A percentile compares a stretch with the other conserved stretches of the same genome.
Conservation (phyloP, 1,284 basidiomycete genomes). For the Boletus sp. region DNA sequence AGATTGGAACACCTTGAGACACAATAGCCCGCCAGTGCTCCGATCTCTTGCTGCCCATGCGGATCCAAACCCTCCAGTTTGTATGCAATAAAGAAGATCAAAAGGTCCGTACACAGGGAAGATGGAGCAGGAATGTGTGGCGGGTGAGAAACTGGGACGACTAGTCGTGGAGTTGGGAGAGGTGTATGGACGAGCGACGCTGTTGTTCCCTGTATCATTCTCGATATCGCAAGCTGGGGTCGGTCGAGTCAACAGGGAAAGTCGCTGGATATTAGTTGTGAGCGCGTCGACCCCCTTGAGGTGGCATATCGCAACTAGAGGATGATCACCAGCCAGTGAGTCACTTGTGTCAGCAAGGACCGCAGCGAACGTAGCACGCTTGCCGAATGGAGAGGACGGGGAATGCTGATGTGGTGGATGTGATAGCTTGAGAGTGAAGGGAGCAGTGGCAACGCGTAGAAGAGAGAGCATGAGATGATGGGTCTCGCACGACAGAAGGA, state of each 20-base stretch:
- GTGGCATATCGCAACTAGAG: background rate
- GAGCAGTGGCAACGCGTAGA: constrained; percentile 1
- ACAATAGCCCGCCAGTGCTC: constrained; percentile 24
- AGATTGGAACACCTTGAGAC: constrained; percentile 25
- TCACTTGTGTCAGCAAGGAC: constrained; percentile 7
- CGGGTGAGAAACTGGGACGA: background rate
- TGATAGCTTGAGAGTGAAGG: constrained; percentile 8
- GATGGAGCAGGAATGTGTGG: background rate
- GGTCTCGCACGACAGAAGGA: background rate
- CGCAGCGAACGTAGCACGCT: constrained; percentile 5
- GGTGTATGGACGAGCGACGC: background rate
- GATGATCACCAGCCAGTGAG: background rate
- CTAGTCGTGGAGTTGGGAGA: background rate
- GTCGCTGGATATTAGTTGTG: background rate
- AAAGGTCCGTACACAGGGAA: constrained; percentile 29
- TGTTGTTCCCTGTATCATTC: background rate
- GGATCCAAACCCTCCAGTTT: constrained; percentile 21
- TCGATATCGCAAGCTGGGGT: background rate
- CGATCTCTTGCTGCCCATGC: constrained; percentile 27
- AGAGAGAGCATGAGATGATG: constrained; percentile 13
- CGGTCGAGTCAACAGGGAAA: background rate
- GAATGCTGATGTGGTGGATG: constrained; percentile 2
- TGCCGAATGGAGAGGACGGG: constrained; percentile 6
- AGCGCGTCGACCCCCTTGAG: background rate
- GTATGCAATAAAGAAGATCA: constrained; percentile 19